Evolutionary conservation across 169 alveolate genomes (phyloP).

Genomic region (Plasmodium vinckei): DNA sequence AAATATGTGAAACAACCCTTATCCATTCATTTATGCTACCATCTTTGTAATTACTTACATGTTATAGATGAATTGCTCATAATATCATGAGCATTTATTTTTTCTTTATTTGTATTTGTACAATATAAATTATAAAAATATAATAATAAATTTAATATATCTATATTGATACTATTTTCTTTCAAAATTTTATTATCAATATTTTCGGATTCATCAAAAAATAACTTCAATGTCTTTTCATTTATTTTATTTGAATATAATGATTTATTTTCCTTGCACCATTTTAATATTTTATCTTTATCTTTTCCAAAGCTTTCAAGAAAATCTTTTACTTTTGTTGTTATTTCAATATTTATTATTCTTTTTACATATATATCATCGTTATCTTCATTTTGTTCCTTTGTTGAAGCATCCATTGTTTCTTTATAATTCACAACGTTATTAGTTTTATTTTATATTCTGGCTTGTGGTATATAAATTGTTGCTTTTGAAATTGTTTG

Average conservation of each 20-base stretch:
- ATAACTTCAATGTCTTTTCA: conserved; percentile 17
- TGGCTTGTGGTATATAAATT: background rate
- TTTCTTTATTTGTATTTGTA: conserved; percentile 35
- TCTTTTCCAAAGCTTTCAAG: conserved; percentile 7
- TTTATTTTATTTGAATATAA: conserved; percentile 47
- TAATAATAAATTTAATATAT: conserved; percentile 21
- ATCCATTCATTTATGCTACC: too few relatives aligned
- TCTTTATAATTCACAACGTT: background rate
- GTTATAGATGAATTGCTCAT: conserved; percentile 53
- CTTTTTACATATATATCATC: conserved; percentile 46
- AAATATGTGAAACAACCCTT: background rate
- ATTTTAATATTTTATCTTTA: conserved; percentile 34
- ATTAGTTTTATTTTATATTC: background rate
- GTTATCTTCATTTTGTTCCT: background rate
- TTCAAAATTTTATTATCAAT: conserved; percentile 1
- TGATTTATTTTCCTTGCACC: conserved; percentile 35
- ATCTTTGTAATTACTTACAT: conserved; percentile 8
- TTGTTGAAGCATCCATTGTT: background rate
- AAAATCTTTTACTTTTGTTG: conserved; percentile 46
- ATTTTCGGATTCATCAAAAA: conserved; percentile 37
- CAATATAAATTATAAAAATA: conserved; percentile 53
- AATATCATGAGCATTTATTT: conserved; percentile 28
- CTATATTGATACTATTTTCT: conserved; percentile 35
- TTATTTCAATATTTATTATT: conserved; percentile 65
- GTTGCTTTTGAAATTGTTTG: too few relatives aligned